Evolutionary conservation across 768 basidiomycete species (phyloP).

Genomic region (Lenzites betulinus): DNA sequence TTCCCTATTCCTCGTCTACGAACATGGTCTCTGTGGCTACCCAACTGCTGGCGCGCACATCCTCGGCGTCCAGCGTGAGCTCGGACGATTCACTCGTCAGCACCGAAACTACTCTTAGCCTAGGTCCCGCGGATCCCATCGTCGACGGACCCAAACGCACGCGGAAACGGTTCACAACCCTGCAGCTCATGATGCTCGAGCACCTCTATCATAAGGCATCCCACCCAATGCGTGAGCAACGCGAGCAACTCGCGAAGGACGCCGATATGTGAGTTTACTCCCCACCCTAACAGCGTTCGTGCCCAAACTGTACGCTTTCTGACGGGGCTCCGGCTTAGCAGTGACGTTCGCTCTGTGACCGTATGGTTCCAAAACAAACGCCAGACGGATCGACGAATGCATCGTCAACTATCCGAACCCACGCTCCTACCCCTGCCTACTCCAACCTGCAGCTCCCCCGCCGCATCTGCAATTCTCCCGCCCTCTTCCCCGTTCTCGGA

Average conservation of each 20-base stretch:
- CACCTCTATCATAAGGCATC: constrained; percentile 71
- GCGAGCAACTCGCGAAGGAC: constrained; percentile 60
- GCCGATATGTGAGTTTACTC: constrained; percentile 61
- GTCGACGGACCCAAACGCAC: constrained; percentile 44
- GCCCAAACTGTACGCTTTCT: constrained; percentile 11
- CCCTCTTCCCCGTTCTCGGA: constrained; percentile 21
- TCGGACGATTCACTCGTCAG: constrained; percentile 42
- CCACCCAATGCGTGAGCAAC: constrained; percentile 74
- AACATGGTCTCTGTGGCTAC: background rate
- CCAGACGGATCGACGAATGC: constrained; percentile 36
- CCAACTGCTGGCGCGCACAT: constrained; percentile 50
- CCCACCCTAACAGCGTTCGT: background rate
- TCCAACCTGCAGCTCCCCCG: constrained; percentile 2
- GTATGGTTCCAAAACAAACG: constrained; percentile 43
- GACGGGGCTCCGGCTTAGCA: background rate
- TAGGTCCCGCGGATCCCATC: constrained; percentile 32
- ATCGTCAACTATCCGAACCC: constrained; percentile 16
- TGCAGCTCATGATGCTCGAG: constrained; percentile 72
- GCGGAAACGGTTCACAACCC: constrained; percentile 68
- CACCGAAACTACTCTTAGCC: constrained; percentile 34
- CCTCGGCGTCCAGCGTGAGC: constrained; percentile 57
- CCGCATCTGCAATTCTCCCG: constrained; percentile 2
- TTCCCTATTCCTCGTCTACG: background rate
- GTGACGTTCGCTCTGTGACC: constrained; percentile 33
- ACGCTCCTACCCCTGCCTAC: background rate